Conservation (phyloP, 2,329 filamentous ascomycete genomes). For the Fusarium sp. region DNA sequence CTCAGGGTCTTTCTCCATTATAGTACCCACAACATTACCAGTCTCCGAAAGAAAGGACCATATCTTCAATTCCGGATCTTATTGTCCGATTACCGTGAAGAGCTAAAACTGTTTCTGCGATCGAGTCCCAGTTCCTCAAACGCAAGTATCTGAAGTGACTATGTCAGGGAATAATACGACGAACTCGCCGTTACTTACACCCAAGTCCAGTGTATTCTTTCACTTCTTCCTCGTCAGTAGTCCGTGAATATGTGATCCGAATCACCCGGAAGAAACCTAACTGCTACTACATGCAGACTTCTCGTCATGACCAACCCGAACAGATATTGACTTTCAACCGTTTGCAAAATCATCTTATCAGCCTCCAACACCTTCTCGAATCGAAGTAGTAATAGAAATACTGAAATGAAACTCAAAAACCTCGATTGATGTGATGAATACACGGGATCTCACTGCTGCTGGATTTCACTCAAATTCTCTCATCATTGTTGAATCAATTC, state of each 20-base stretch:
- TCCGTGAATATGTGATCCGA: constrained; percentile 4
- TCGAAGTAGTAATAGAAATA: too few species aligned
- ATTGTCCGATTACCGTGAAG: constrained; percentile 7
- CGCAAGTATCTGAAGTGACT: neutral
- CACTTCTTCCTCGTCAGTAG: neutral
- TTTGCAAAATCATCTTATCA: neutral
- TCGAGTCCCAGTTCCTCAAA: neutral
- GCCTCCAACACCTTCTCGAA: too few species aligned
- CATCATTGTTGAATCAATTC: neutral
- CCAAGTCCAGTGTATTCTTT: neutral
- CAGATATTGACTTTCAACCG: constrained; percentile 6
- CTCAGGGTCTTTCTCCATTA: constrained; percentile 7
- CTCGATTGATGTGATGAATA: neutral
- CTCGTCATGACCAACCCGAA: constrained; percentile 2
- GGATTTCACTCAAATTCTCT: too few species aligned
- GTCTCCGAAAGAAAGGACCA: constrained; percentile 3
- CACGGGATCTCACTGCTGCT: neutral
- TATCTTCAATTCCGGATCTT: constrained; percentile 9
- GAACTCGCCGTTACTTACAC: neutral
- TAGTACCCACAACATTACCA: neutral
- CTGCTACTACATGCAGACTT: neutral
- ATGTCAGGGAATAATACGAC: neutral
- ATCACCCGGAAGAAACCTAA: constrained; percentile 21
- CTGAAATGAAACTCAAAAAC: neutral
- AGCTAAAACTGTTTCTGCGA: neutral